Evolutionary conservation across 2,329 filamentous ascomycete genomes (phyloP), one percentile per base, ranked within the genome.

Genomic region (Pyrenophora tritici-repentis): DNA sequence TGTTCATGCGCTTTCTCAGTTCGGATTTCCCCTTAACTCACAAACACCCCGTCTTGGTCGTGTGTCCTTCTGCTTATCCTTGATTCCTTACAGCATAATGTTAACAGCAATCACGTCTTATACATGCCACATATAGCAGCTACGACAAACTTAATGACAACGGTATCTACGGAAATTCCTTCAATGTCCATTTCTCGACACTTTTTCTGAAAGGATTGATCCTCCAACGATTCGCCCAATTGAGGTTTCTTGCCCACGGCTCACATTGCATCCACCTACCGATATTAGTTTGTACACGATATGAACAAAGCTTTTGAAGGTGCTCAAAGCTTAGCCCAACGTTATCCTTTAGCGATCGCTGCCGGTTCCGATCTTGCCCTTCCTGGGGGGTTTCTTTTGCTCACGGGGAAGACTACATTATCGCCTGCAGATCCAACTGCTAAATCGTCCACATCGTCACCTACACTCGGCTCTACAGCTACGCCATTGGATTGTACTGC

Each of bases 131-230:
- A 39, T 22, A 52, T 56, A 59, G 46, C 54, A 61, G 57, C 40
- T 58, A 61, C 46, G 43, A 54, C 43, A 41, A 56, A 36, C 37
- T 45, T 62, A 68, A 67, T 68, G 56, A 55, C 55, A 59, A 62
- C 54, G 51, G 59, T 50, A 59, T 42, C 53, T 17, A 61, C 61
- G 42, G 10, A 29, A 29, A 4, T 29, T 9, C 9, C 9, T 29
- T 29, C 10, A 13, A 12, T 29, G 26, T 31, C 32, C 35, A 29
- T 29, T 17, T 18, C 20, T 10, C 17, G 6, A 3, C 4, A 33
- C n/a, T 24, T 54, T 38, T 22, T 14, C 37, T 22, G 32, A 38
- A 38, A 34, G 33, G 18, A 42, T 4, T 8, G 4, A 17, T 40
- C 34, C 31, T 10, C 26, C 16, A 43, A 36, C 26, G 10, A 26